phyloP scores from a whole-genome alignment of 1,284 basidiomycete species.

The Kwoniella shivajii region DNA sequence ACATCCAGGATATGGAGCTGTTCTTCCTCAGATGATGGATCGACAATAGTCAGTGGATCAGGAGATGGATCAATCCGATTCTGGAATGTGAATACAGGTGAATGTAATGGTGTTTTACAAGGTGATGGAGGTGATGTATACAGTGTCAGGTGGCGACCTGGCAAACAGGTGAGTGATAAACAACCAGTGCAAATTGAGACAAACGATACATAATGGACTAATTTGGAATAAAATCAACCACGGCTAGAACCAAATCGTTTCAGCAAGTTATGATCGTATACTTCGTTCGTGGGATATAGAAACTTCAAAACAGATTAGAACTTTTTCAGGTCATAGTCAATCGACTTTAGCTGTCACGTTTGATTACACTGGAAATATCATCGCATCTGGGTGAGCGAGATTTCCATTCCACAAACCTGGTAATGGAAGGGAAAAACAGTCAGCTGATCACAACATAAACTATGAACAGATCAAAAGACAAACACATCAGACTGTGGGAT shows the following conservation, averaged over 20 bases:
- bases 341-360: constrained; percentile 55
- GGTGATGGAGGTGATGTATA: constrained; percentile 57
- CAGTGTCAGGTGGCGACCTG: constrained; percentile 54
- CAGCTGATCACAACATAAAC: neutral
- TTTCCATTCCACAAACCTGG: neutral
- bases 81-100: constrained; percentile 47
- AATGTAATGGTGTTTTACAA: constrained; percentile 32
- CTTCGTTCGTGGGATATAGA: constrained; percentile 57
- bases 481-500: constrained; percentile 58
- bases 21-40: constrained; percentile 38
- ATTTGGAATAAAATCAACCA: neutral
- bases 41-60: constrained; percentile 49
- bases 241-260: constrained; percentile 47
- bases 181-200: no score
- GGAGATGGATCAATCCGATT: constrained; percentile 57
- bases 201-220: no score
- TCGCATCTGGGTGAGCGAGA: constrained; percentile 52
- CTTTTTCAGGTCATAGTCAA: constrained; percentile 57
- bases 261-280: constrained; percentile 58
- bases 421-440: neutral
- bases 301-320: constrained; percentile 53
- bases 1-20: constrained; percentile 56
- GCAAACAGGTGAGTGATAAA: constrained; percentile 31
- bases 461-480: constrained; percentile 54
- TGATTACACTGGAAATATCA: constrained; percentile 55